phyloP scores from a whole-genome alignment of 305 asterid genomes.

The Fraxinus angustifolia region DNA sequence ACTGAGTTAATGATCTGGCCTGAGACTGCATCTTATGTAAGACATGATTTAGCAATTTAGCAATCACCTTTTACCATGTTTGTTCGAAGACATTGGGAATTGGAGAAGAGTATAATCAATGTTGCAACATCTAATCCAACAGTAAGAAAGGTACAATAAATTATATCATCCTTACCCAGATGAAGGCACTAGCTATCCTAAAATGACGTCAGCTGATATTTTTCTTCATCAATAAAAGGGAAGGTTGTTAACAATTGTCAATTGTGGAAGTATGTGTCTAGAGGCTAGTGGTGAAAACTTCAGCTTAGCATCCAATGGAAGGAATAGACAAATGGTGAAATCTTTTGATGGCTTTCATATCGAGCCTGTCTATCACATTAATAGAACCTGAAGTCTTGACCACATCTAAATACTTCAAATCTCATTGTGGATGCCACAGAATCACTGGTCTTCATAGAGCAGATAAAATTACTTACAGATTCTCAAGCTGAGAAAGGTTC shows the following conservation, averaged over 20 bases:
- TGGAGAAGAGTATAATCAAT: background rate
- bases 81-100: background rate
- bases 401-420: background rate
- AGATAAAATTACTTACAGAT: slow-evolving; percentile 51
- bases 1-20: background rate
- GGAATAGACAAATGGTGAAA: slow-evolving; percentile 4
- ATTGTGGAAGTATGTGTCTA: background rate
- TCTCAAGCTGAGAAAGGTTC: slow-evolving; percentile 71
- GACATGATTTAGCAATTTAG: background rate
- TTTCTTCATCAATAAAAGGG: background rate
- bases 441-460: background rate
- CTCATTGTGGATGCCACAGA: background rate
- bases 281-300: background rate
- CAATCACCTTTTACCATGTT: background rate
- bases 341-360: slow-evolving; percentile 10
- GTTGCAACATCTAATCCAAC: background rate
- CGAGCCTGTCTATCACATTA: slow-evolving; percentile 11
- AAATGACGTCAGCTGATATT: background rate
- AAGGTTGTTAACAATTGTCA: background rate
- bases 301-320: background rate
- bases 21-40: background rate
- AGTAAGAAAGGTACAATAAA: background rate
- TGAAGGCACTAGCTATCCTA: background rate
- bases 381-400: background rate
- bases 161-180: background rate